Base-by-base conservation (phyloP, 139 green algal species). In the Chlorella sp. region DNA sequence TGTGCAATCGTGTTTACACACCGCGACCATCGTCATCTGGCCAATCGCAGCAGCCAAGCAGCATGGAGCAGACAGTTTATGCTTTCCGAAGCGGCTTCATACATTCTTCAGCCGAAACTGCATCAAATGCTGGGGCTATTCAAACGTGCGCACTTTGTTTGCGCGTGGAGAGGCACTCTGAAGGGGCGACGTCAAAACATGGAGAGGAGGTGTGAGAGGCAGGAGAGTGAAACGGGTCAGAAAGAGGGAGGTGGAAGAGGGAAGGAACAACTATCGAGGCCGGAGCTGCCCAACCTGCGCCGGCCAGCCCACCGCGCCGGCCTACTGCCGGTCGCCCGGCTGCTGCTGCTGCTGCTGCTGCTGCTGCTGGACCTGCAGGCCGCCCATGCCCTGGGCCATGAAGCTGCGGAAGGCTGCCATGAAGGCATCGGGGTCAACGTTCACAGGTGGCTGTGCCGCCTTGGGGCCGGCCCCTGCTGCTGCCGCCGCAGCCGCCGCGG, bases 371-470 rank as follows among this genome's bases (percentile, higher is more conserved):
- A 75, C 73, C 72, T 79, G 72, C 71, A 36, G 6, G 41, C 36
- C 41, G 11, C 44, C 44, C 72, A 79, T 79, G 44, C 57, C 32
- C 16, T 63, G 44, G 44, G 62, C 36, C 86, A 89, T 89, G 78
- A 88, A 88, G 64, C 34, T 70, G 20, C 76, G 83, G 32, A 89
- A 76, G 9, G 86, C 86, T 1, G 56, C 34, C 78, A 89, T 82
- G 68, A 89, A 89, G 2, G 69, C 78, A 23, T 88, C 85, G 16
- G 85, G 85, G 32, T 88, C 85, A 34, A 88, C 56, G 32, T 88
- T 57, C 25, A 79, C n/a, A 7, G 85, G 85, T 16, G 85, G 20
- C 73, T 21, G 13, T 23, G 38, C 38, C 30, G 23, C 23, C 7
- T 26, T 30, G 3, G 64, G 11, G 30, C 64, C n/a, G 26, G n/a